Conservation (phyloP, 495 filamentous ascomycete species). For the Penicillium ochrochloron region DNA sequence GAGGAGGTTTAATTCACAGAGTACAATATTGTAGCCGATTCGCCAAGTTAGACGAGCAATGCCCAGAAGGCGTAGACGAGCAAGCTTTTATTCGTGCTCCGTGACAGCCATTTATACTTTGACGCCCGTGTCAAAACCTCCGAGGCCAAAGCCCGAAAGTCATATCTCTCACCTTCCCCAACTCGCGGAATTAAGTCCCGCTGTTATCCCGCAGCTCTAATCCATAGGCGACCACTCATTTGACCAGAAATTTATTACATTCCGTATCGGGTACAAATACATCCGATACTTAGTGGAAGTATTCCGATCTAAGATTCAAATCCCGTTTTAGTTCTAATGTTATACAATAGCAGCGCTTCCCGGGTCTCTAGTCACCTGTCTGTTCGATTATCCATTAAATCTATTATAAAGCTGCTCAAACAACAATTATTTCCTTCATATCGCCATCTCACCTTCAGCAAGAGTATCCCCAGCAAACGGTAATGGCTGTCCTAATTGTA, state of each 20-base stretch:
- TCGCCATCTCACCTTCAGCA: too few relatives aligned
- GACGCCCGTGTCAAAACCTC: not conserved
- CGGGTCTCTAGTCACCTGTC: too few relatives aligned
- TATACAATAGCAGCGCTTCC: not conserved
- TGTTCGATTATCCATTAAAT: not conserved
- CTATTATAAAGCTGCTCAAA: not conserved
- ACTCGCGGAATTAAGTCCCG: not conserved
- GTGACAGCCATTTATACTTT: conserved; percentile 3
- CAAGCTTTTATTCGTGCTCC: not conserved
- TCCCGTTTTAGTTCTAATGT: not conserved
- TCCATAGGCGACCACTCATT: not conserved
- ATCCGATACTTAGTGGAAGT: too few relatives aligned
- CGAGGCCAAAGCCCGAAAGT: not conserved
- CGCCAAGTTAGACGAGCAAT: conserved; percentile 3
- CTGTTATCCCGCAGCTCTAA: not conserved
- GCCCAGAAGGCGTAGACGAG: not conserved
- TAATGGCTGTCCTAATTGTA: too few relatives aligned
- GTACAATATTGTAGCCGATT: not conserved
- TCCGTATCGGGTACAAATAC: not conserved
- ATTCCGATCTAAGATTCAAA: too few relatives aligned
- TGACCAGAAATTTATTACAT: not conserved
- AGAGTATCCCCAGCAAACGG: too few relatives aligned
- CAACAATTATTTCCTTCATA: not conserved
- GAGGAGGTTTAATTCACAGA: too few relatives aligned
- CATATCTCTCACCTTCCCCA: not conserved